Conservation (phyloP, 371 early-diverging fungal species). For the Mortierella polycephala region DNA sequence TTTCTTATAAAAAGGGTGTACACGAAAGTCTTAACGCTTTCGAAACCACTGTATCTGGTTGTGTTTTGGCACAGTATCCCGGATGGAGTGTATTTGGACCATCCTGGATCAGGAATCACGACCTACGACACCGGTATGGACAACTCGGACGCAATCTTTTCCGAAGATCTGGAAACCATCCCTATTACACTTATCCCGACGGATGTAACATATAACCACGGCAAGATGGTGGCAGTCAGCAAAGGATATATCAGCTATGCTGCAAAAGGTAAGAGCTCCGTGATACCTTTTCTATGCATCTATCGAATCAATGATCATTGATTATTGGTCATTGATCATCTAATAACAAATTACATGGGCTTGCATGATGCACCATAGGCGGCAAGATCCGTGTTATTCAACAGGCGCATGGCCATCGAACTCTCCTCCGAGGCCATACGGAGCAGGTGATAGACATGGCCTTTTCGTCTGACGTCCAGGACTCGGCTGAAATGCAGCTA, state of each 20-base stretch:
- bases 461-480: slow-evolving; percentile 29
- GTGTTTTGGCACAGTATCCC: slow-evolving; percentile 28
- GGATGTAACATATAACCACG: slow-evolving; percentile 55
- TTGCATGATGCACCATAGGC: slow-evolving; percentile 19
- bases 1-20: not conserved
- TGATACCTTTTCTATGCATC: not conserved
- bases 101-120: slow-evolving; percentile 21
- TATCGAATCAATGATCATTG: too few relatives aligned
- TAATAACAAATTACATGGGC: not conserved
- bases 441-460: slow-evolving; percentile 57
- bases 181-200: slow-evolving; percentile 56
- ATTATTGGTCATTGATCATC: not conserved
- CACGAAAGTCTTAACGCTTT: not conserved
- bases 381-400: slow-evolving; percentile 59
- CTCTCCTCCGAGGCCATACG: slow-evolving; percentile 55
- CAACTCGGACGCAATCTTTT: slow-evolving; percentile 50
- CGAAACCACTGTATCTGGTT: not conserved
- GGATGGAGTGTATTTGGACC: slow-evolving; percentile 53
- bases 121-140: slow-evolving; percentile 47
- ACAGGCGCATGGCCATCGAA: slow-evolving; percentile 51
- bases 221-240: slow-evolving; percentile 57
- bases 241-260: slow-evolving; percentile 57
- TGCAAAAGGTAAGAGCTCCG: slow-evolving; percentile 48
- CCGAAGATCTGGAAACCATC: slow-evolving; percentile 54
- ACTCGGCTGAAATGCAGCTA: slow-evolving; percentile 25